Percentiles rank a stretch among this genome's conserved stretches.
Conservation (phyloP, 1,284 basidiomycete species). For the Rhodotorula sp. region DNA sequence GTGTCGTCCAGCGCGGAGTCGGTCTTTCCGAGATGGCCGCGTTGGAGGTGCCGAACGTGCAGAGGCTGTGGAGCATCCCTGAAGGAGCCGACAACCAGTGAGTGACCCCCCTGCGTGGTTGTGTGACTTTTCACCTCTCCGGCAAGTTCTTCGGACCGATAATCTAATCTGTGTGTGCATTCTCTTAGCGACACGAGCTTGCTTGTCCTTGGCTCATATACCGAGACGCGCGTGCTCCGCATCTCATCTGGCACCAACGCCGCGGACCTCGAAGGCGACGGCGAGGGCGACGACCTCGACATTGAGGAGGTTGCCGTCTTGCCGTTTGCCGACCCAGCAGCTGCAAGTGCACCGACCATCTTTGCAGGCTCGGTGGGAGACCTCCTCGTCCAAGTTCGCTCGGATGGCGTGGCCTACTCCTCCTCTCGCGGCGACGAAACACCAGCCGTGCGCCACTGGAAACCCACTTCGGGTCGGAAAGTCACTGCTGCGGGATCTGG, state of each 20-base stretch:
- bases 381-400: slow-evolving; percentile 70
- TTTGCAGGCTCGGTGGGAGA: slow-evolving; percentile 52
- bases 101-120: too few species aligned
- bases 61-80: slow-evolving; percentile 64
- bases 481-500: slow-evolving; percentile 63
- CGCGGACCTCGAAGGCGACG: slow-evolving; percentile 45
- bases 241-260: slow-evolving; percentile 41
- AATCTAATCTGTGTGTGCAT: neutral
- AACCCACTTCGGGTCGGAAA: slow-evolving; percentile 44
- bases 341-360: slow-evolving; percentile 60
- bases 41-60: slow-evolving; percentile 60
- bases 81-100: too few species aligned
- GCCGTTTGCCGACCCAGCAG: slow-evolving; percentile 50
- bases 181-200: slow-evolving; percentile 44
- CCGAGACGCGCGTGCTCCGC: slow-evolving; percentile 45
- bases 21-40: slow-evolving; percentile 65
- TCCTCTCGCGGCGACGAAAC: slow-evolving; percentile 45
- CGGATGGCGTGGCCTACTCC: slow-evolving; percentile 58
- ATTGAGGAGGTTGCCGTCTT: slow-evolving; percentile 38
- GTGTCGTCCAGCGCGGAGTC: slow-evolving; percentile 79
- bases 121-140: too few species aligned
- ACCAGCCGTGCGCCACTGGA: slow-evolving; percentile 10
- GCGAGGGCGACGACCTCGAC: slow-evolving; percentile 25
- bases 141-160: neutral
- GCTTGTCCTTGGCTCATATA: slow-evolving; percentile 54